Conservation (phyloP, 176 grass and related monocot genomes). For the Leersia perrieri region DNA sequence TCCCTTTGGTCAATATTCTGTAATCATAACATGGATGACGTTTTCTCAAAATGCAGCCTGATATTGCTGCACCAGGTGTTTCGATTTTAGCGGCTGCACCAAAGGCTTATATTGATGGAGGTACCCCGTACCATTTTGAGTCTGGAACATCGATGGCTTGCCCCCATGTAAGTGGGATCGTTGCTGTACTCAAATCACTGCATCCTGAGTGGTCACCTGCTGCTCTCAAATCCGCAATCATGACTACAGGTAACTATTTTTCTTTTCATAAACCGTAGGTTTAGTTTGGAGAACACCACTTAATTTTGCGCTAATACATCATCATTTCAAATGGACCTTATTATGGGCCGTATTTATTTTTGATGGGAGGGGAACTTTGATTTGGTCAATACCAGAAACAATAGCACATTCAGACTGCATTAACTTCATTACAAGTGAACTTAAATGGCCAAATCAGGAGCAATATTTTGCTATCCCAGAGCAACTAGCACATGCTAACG, state of each 20-base stretch:
- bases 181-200: conserved; percentile 45
- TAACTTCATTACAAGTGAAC: no score
- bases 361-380: no score
- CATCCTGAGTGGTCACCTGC: conserved; percentile 60
- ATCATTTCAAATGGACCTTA: no score
- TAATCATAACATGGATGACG: neutral
- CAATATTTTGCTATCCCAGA: no score
- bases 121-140: neutral
- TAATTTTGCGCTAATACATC: no score
- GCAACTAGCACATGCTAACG: no score
- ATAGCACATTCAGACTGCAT: no score
- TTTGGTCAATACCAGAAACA: no score
- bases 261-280: neutral
- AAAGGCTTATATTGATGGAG: neutral
- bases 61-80: conserved; percentile 59
- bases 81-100: conserved; percentile 42
- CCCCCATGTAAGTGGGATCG: conserved; percentile 53
- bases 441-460: no score
- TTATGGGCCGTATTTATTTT: no score
- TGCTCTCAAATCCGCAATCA: conserved; percentile 54
- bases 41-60: conserved; percentile 36
- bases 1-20: neutral
- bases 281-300: no score
- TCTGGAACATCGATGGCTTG: conserved; percentile 58
- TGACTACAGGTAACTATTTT: conserved; percentile 38